Conservation (phyloP, 768 basidiomycete species). For the Suillus cothurnatus region DNA sequence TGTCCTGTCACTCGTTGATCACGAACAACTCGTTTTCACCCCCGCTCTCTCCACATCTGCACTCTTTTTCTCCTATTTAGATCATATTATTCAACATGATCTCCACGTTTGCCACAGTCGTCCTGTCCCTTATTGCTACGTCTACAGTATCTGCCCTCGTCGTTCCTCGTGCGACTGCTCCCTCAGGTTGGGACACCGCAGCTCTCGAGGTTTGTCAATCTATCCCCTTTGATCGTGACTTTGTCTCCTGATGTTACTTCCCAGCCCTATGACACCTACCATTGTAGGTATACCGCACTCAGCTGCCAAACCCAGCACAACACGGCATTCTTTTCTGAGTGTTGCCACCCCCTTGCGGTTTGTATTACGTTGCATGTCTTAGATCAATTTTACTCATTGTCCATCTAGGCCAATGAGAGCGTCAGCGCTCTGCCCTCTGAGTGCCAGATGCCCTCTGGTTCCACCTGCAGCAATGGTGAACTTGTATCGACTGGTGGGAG, state of each 20-base stretch:
- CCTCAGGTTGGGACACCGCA: slow-evolving; percentile 44
- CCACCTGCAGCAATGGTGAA: slow-evolving; percentile 22
- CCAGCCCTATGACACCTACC: slow-evolving; percentile 57
- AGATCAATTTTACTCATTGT: slow-evolving; percentile 5
- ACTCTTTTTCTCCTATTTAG: slow-evolving; percentile 29
- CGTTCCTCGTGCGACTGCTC: slow-evolving; percentile 39
- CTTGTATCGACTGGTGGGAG: slow-evolving; percentile 24
- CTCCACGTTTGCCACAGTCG: slow-evolving; percentile 37
- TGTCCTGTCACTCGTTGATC: slow-evolving; percentile 9
- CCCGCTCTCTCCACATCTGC: slow-evolving; percentile 21
- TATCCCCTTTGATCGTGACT: slow-evolving; percentile 5
- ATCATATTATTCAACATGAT: slow-evolving; percentile 33
- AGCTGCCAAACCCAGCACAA: slow-evolving; percentile 50
- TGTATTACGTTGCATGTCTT: slow-evolving; percentile 12
- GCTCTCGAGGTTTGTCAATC: slow-evolving; percentile 45
- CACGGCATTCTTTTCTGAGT: slow-evolving; percentile 60
- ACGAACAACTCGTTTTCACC: slow-evolving; percentile 28
- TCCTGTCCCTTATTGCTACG: slow-evolving; percentile 47
- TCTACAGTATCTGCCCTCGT: slow-evolving; percentile 35
- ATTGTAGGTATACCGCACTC: slow-evolving; percentile 62
- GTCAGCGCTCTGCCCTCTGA: slow-evolving; percentile 50
- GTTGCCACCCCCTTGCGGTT: slow-evolving; percentile 74
- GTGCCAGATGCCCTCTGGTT: slow-evolving; percentile 48
- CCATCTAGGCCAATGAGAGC: slow-evolving; percentile 50
- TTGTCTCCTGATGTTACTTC: slow-evolving; percentile 8